Evolutionary conservation across 345 rosid genomes (phyloP), one percentile per base, ranked within the genome.

Genomic region (Citropsis articulata): DNA sequence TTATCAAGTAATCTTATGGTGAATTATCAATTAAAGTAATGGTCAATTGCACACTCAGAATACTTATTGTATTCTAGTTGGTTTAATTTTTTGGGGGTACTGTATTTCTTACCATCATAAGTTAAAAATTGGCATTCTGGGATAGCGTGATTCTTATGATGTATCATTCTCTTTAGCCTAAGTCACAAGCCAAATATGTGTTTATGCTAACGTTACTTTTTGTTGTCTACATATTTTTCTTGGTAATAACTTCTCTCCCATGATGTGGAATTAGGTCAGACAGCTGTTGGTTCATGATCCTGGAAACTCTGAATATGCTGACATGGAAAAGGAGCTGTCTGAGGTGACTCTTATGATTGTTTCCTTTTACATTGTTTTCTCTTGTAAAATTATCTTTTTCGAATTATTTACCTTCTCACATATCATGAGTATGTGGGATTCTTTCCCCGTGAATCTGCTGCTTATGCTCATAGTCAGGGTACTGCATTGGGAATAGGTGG

Each of bases 241-340:
- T 73, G n/a, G 35, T 30, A 76, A 70, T 78, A 24, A 67, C 55
- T 42, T 60, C 0, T 68, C 38, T 72, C 25, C 10, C 30, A 27
- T 36, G 13, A 14, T 64, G 31, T 79, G 81, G 63, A 76, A 42
- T 71, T 87, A 96, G 97, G 98, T 96, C 72, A 90, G 89, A 77
- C 89, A 90, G 84, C 90, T 92, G 81, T 84, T 96, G 86, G 87
- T 73, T 16, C 93, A 88, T 81, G 97, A 92, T 79, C 95, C 98
- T 59, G 83, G 87, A 75, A 96, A 96, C 81, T 78, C 91, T 2
- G 98, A 96, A 83, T 94, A 90, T 86, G 97, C 66, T 16, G 98
- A 94, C 87, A 92, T 94, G 97, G 94, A 89, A 79, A 94, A 91
- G 85, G 98, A 92, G 85, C 97, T 94, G 35, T 71, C 74, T 71